phyloP scores from a whole-genome alignment of 352 stramenopile genomes.

The Globisporangium alternatum region DNA sequence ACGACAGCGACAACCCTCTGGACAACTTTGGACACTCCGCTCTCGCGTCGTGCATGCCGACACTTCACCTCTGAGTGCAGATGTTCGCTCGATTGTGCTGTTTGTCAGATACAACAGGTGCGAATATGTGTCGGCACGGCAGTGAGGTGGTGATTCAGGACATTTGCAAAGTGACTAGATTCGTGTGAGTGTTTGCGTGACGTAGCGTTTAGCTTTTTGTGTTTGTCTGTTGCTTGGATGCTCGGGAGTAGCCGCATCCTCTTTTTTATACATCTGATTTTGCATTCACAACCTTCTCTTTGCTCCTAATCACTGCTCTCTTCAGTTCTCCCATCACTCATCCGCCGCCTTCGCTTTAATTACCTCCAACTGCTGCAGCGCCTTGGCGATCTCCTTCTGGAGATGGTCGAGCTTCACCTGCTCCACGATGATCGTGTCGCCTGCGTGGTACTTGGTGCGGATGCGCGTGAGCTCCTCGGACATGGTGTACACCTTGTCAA shows the following conservation, averaged over 20 bases:
- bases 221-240: background rate
- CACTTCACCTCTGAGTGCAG: conserved; percentile 1
- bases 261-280: background rate
- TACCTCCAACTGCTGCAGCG: conserved; percentile 50
- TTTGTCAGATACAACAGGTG: conserved; percentile 16
- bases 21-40: background rate
- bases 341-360: conserved; percentile 16
- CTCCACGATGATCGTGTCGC: conserved; percentile 44
- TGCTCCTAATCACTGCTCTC: background rate
- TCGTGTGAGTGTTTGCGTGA: background rate
- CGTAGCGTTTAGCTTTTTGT: background rate
- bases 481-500: conserved; percentile 62
- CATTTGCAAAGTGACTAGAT: background rate
- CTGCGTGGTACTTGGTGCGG: conserved; percentile 43
- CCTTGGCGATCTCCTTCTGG: conserved; percentile 51
- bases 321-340: background rate
- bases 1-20: conserved; percentile 11
- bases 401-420: conserved; percentile 57
- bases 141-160: conserved; percentile 6
- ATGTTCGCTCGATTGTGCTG: conserved; percentile 9
- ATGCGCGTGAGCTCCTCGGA: conserved; percentile 47
- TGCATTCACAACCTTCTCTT: background rate
- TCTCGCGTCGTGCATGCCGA: background rate
- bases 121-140: background rate
- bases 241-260: background rate